phyloP scores from a whole-genome alignment of 2,329 filamentous ascomycete genomes.

The Lachnellula arida region DNA sequence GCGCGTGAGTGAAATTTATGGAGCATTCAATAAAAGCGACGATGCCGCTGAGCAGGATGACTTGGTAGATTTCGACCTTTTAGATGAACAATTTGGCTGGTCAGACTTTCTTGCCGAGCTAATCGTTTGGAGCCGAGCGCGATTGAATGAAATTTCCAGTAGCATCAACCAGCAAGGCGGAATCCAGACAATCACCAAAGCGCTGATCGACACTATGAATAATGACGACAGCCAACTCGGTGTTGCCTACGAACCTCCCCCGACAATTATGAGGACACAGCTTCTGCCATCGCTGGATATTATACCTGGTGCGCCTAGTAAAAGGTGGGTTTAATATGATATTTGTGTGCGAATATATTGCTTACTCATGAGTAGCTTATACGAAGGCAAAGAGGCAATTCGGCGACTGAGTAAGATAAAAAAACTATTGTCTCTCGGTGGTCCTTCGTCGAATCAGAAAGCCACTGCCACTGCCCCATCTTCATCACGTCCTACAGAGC shows the following conservation, averaged over 20 bases:
- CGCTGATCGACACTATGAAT: conserved; percentile 33
- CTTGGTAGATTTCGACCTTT: conserved; percentile 37
- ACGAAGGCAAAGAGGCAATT: background rate
- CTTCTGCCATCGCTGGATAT: conserved; percentile 18
- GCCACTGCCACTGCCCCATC: background rate
- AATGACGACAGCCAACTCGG: conserved; percentile 26
- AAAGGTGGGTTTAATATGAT: conserved; percentile 9
- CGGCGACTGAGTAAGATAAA: background rate
- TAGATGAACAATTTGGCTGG: conserved; percentile 47
- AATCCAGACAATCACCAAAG: conserved; percentile 28
- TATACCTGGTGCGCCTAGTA: conserved; percentile 3
- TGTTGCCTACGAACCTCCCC: conserved; percentile 11
- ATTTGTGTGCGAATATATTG: background rate
- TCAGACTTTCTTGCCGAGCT: conserved; percentile 40
- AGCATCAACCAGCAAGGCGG: conserved; percentile 40
- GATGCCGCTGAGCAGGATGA: conserved; percentile 26
- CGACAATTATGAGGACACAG: conserved; percentile 1
- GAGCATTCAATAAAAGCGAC: conserved; percentile 31
- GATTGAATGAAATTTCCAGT: conserved; percentile 41
- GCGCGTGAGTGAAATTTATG: conserved; percentile 36
- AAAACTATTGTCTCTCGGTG: background rate
- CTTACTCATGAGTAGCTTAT: background rate
- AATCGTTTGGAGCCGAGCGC: conserved; percentile 42
- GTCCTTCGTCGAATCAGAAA: conserved; percentile 2
- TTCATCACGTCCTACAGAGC: background rate